A percentile compares a stretch with the other conserved stretches of the same genome.
Evolutionary conservation across 1,139 yeast species (phyloP).

Genomic region (Cylindricascospora bacillispora): DNA sequence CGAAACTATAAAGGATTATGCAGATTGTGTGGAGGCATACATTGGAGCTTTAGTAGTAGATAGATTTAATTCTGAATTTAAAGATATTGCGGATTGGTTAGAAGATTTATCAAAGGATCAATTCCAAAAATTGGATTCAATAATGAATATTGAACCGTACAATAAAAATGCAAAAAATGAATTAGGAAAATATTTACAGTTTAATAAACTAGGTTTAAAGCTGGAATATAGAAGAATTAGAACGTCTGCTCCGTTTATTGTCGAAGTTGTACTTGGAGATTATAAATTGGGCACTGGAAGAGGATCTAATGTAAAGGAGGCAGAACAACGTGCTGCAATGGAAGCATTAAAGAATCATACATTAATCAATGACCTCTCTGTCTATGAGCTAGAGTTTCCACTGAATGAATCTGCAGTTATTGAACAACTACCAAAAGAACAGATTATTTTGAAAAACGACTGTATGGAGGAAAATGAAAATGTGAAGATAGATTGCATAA

Average conservation of each 20-base stretch:
- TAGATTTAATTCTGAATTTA: slow-evolving; percentile 10
- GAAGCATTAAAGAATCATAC: slow-evolving; percentile 26
- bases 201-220: slow-evolving; percentile 29
- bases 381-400: too few relatives aligned
- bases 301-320: slow-evolving; percentile 48
- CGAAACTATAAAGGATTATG: slow-evolving; percentile 8
- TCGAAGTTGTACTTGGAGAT: slow-evolving; percentile 46
- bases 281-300: slow-evolving; percentile 48
- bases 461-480: too few relatives aligned
- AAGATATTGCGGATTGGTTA: slow-evolving; percentile 7
- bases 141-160: slow-evolving; percentile 8
- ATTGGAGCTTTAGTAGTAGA: slow-evolving; percentile 15
- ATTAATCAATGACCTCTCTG: too few relatives aligned
- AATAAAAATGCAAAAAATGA: slow-evolving; percentile 38
- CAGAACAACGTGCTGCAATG: slow-evolving; percentile 58
- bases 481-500: too few relatives aligned
- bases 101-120: slow-evolving; percentile 8
- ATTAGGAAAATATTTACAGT: slow-evolving; percentile 53
- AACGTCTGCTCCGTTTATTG: slow-evolving; percentile 34
- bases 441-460: too few relatives aligned
- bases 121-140: slow-evolving; percentile 5
- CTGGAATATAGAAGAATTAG: slow-evolving; percentile 34
- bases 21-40: slow-evolving; percentile 16
- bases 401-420: too few relatives aligned
- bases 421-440: too few relatives aligned